Percentiles rank a stretch among this genome's conserved stretches.
These are phyloP conservation scores for Cercospora sp. DNA, from an alignment of 2,329 filamentous ascomycete genomes.

Conservation along the genomic window DNA sequence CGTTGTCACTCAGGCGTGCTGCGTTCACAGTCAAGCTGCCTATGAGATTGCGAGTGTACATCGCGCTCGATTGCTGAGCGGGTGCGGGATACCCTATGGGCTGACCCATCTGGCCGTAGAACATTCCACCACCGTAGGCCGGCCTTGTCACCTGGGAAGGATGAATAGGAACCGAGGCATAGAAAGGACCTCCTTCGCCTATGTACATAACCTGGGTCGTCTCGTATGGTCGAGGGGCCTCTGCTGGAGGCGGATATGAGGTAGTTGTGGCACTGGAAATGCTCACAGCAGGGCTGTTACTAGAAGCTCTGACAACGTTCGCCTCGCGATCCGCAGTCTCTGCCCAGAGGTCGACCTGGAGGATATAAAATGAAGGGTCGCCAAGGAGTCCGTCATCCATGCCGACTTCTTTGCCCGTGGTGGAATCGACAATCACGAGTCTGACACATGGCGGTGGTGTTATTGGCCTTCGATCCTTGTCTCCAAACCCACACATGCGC, in stretches of 20 bases:
- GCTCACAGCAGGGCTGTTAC: slow-evolving; percentile 63
- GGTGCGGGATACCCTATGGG: slow-evolving; percentile 32
- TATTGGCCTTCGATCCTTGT: slow-evolving; percentile 96
- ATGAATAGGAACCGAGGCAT: slow-evolving; percentile 26
- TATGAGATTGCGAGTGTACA: slow-evolving; percentile 94
- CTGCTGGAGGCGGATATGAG: slow-evolving; percentile 64
- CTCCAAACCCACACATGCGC: slow-evolving; percentile 97
- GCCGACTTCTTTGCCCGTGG: slow-evolving; percentile 77
- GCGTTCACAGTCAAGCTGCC: slow-evolving; percentile 88
- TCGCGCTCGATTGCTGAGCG: slow-evolving; percentile 61
- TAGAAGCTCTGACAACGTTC: slow-evolving; percentile 67
- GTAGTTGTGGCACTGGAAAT: slow-evolving; percentile 79
- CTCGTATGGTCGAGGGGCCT: slow-evolving; percentile 29
- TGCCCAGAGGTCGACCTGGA: slow-evolving; percentile 70
- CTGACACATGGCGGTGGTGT: slow-evolving; percentile 91
- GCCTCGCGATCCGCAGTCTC: slow-evolving; percentile 62
- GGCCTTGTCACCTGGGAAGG: slow-evolving; percentile 20
- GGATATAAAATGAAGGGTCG: slow-evolving; percentile 43
- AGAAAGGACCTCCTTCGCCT: slow-evolving; percentile 23
- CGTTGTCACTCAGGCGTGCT: slow-evolving; percentile 74
- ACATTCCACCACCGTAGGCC: slow-evolving; percentile 21
- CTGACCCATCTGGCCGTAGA: slow-evolving; percentile 25
- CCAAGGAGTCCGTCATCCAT: slow-evolving; percentile 66
- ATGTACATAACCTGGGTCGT: slow-evolving; percentile 25
- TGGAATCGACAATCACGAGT: slow-evolving; percentile 72